Percentiles rank a stretch among this genome's conserved stretches.
Evolutionary conservation across 345 rosid species (phyloP).

Genomic region (Hypericum androsaemum): DNA sequence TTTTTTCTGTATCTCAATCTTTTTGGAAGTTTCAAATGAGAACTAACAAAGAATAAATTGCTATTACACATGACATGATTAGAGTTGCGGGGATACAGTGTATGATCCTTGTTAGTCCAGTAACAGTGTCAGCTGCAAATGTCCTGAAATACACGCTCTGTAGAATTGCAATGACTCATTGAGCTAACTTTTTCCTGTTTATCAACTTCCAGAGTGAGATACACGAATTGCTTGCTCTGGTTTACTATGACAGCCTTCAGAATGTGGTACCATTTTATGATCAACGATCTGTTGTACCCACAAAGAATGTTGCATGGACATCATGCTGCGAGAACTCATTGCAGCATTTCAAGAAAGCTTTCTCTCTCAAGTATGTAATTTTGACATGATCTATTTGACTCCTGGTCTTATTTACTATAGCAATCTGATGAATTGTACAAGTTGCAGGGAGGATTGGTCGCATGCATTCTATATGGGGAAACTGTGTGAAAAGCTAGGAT

Average conservation of each 20-base stretch:
- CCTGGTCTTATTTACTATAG: constrained; percentile 1
- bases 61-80: too few relatives aligned
- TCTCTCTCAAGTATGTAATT: constrained; percentile 52
- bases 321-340: constrained; percentile 72
- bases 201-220: constrained; percentile 60
- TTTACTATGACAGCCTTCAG: constrained; percentile 96
- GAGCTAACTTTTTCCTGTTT: constrained; percentile 6
- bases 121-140: too few relatives aligned
- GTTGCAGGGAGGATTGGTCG: constrained; percentile 86
- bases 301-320: constrained; percentile 70
- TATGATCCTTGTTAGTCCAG: too few relatives aligned
- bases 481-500: constrained; percentile 84
- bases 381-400: constrained; percentile 10
- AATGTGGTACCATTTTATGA: constrained; percentile 91
- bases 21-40: too few relatives aligned
- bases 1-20: too few relatives aligned
- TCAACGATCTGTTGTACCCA: constrained; percentile 68
- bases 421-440: constrained; percentile 8
- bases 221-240: constrained; percentile 89
- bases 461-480: constrained; percentile 96
- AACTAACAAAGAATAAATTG: too few relatives aligned
- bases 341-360: constrained; percentile 83
- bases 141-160: too few relatives aligned
- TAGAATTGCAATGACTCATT: too few relatives aligned
- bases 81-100: too few relatives aligned